A percentile compares a stretch with the other conserved stretches of the same genome.
Conservation (phyloP, 306 rosid species). For the Dalbergia cultrata region DNA sequence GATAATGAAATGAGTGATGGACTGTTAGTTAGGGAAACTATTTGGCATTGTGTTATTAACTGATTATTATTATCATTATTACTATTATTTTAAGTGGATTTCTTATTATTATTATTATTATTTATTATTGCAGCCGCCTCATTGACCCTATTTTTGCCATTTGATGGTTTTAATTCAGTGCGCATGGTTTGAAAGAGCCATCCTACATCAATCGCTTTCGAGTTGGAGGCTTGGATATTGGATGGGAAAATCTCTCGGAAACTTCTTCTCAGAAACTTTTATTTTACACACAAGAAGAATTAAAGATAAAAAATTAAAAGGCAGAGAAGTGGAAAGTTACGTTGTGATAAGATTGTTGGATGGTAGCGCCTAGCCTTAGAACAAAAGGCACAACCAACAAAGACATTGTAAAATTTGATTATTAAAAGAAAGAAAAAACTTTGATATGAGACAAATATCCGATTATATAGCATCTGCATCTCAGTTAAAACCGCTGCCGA, state of each 20-base stretch:
- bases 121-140: not conserved
- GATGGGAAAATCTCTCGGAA: not conserved
- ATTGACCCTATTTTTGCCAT: not conserved
- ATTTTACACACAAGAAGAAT: not conserved
- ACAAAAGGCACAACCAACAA: no score
- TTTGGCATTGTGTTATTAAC: constrained; percentile 3
- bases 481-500: no score
- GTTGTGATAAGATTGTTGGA: not conserved
- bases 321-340: not conserved
- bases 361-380: no score
- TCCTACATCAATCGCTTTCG: not conserved
- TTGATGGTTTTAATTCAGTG: not conserved
- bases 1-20: not conserved
- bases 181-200: constrained; percentile 15
- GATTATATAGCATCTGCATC: no score
- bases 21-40: not conserved
- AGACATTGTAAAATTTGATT: no score
- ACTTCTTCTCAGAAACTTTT: not conserved
- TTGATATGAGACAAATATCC: no score
- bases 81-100: no score
- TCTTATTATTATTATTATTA: no score
- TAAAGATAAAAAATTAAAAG: not conserved
- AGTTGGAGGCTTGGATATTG: not conserved
- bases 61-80: not conserved
- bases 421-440: no score